Evolutionary conservation across 1,284 basidiomycete genomes (phyloP), one percentile per base, ranked within the genome.

Genomic region (Trametes pubescens): DNA sequence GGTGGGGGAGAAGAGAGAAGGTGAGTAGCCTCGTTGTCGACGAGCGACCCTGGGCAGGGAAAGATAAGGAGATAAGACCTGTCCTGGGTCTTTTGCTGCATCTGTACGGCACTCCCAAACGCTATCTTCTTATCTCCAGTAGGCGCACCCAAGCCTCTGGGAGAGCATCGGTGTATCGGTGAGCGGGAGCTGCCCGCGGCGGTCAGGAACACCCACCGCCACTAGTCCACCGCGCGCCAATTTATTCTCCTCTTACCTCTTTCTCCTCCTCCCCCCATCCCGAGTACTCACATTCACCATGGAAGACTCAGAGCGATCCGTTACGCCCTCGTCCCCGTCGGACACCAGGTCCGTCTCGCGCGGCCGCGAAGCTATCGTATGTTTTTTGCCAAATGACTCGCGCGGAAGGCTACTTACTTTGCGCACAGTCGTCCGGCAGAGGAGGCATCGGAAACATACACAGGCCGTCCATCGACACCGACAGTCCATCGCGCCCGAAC

Each of bases 361-460:
- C 58, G 74, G 75, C 53, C 65, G 75, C 16, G 75, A 76, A 32
- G 64, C 64, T 13, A 71, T 75, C 64, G 73, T 75, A 65, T 61
- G 73, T 71, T 24, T 16, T 57, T 32, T 32, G 18, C 37, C 26
- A 16, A 18, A 21, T 9, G 51, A 24, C 59, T 29, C 58, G 14
- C 54, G 38, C 56, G 24, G 34, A 29, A 5, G 35, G 5, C 62
- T 51, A 13, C 57, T 60, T n/a, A 37, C 51, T 7, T 49, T 10
- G 77, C 14, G 4, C 24, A 13, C 47, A 79, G 62, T 89, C 88
- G 6, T 86, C 85, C 22, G 89, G 90, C 6, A 80, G 90, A 64
- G 90, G 90, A 2, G 90, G 90, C 13, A 66, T 81, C 13, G 90
- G 90, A 40, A 92, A 92, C 76, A 86, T 91, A 61, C 82, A 83